Percentiles rank a stretch among this genome's conserved stretches.
Conservation (phyloP, 306 rosid species). For the Begonia fuchsioides region DNA sequence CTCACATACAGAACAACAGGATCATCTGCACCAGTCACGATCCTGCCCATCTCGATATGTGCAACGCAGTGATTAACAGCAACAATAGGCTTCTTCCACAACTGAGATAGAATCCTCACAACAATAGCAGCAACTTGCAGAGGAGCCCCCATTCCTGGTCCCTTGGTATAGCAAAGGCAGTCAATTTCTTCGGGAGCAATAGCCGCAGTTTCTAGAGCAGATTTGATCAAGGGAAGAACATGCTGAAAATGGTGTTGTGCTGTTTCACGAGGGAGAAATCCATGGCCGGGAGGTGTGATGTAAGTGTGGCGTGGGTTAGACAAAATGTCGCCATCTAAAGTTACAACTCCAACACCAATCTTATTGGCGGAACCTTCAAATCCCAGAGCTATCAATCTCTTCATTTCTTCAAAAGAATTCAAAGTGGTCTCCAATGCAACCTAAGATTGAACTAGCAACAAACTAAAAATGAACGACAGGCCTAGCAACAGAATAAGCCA, state of each 20-base stretch:
- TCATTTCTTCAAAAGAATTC: constrained; percentile 21
- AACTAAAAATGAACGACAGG: too few relatives aligned
- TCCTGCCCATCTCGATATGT: constrained; percentile 91
- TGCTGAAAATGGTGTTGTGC: constrained; percentile 88
- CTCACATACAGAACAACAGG: constrained; percentile 91
- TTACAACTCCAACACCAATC: constrained; percentile 71
- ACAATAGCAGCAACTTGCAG: constrained; percentile 72
- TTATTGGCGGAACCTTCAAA: constrained; percentile 96
- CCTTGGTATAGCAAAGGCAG: constrained; percentile 84
- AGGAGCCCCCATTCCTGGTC: constrained; percentile 97
- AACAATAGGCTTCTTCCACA: constrained; percentile 85
- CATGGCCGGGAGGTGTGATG: constrained; percentile 91
- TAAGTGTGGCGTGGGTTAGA: constrained; percentile 90
- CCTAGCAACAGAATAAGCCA: too few relatives aligned
- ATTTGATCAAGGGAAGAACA: constrained; percentile 53
- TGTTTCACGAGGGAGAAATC: constrained; percentile 87
- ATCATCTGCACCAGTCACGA: constrained; percentile 83
- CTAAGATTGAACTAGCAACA: background rate
- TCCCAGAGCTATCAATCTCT: constrained; percentile 68
- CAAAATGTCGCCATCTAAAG: constrained; percentile 65
- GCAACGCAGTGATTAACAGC: constrained; percentile 91
- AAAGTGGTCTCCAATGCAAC: constrained; percentile 3
- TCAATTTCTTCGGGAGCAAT: constrained; percentile 52
- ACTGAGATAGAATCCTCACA: constrained; percentile 67
- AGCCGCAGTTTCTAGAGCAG: constrained; percentile 56